These are phyloP conservation scores for Oryza officinalis DNA, from an alignment of 176 grass and related monocot genomes.

Conservation along the genomic window DNA sequence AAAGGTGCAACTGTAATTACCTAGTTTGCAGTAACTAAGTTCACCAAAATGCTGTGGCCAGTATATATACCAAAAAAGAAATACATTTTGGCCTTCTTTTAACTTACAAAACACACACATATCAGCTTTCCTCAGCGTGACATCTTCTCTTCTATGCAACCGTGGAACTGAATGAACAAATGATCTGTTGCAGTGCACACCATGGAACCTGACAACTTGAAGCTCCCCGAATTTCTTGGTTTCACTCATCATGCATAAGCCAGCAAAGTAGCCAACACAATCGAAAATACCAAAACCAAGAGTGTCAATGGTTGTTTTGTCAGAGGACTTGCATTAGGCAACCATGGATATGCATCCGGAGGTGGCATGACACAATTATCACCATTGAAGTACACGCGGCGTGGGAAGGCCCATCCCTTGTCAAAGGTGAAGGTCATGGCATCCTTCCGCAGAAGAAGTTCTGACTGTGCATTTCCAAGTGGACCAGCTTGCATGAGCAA, in stretches of 20 bases:
- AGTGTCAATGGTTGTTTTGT: slow-evolving; percentile 60
- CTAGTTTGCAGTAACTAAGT: slow-evolving; percentile 63
- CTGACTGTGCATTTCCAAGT: slow-evolving; percentile 74
- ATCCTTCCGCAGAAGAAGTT: slow-evolving; percentile 76
- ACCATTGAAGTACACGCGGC: slow-evolving; percentile 82
- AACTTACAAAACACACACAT: slow-evolving; percentile 47
- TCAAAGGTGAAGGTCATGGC: slow-evolving; percentile 60
- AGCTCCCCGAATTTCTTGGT: slow-evolving; percentile 22
- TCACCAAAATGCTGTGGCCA: slow-evolving; percentile 49
- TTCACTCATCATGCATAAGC: slow-evolving; percentile 54
- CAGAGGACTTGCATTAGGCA: slow-evolving; percentile 71
- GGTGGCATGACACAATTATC: slow-evolving; percentile 90
- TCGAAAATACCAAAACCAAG: slow-evolving; percentile 50
- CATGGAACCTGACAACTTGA: slow-evolving; percentile 44
- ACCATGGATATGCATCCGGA: slow-evolving; percentile 75
- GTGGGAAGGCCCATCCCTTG: slow-evolving; percentile 88
- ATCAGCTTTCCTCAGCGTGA: slow-evolving; percentile 34
- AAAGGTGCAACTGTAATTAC: slow-evolving; percentile 60
- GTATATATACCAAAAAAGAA: slow-evolving; percentile 89
- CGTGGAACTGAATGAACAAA: slow-evolving; percentile 42
- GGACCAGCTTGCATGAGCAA: slow-evolving; percentile 79
- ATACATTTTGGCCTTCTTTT: slow-evolving; percentile 54
- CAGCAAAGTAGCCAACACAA: slow-evolving; percentile 57
- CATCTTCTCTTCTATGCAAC: slow-evolving; percentile 43
- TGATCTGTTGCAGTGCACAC: slow-evolving; percentile 34